Evolutionary conservation across 345 rosid species (phyloP), one percentile per base, ranked within the genome.

Genomic region (Rubroshorea leprosula): DNA sequence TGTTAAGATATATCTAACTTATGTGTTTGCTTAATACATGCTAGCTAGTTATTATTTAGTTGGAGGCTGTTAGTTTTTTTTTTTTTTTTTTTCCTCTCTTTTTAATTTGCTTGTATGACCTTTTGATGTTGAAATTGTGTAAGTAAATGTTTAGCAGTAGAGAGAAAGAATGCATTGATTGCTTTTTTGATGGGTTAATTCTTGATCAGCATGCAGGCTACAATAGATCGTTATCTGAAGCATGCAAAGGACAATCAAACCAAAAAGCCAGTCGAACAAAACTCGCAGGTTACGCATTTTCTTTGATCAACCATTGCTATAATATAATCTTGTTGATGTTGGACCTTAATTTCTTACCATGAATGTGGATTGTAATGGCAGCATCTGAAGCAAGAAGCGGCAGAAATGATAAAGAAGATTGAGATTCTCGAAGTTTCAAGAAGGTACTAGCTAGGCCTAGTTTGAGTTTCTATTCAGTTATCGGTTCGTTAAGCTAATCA

Each of bases 371-470:
- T 70, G 68, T 23, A 67, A 68, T 66, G 53, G 50, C 96, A 93
- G 96, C 79, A 72, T 63, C 64, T 89, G 80, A 89, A 83, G 83
- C 61, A 51, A 22, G 99, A 93, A 74, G 81, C 88, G 66, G 78
- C 78, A 54, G 64, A 44, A 62, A 77, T 93, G 94, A 39, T 69
- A 80, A 83, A 85, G 80, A 89, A 77, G 76, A 86, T 89, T 51
- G 96, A 89, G 78, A 62, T 57, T 60, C 95, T 89, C 51, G 97
- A 89, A 71, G 76, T 60, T 50, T 78, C 93, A 10, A 86, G 76
- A 76, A 77, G 92, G 96, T 84, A 63, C n/a, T 22, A n/a, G n/a
- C n/a, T n/a, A 58, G 31, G n/a, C 6, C 51, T 58, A 23, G 39
- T 41, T 27, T 38, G 27, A 48, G 44, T 46, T 27, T 48, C 25